Evolutionary conservation across 306 rosid genomes (phyloP), one percentile per base, ranked within the genome.

Genomic region (Ormosia semicastrata): DNA sequence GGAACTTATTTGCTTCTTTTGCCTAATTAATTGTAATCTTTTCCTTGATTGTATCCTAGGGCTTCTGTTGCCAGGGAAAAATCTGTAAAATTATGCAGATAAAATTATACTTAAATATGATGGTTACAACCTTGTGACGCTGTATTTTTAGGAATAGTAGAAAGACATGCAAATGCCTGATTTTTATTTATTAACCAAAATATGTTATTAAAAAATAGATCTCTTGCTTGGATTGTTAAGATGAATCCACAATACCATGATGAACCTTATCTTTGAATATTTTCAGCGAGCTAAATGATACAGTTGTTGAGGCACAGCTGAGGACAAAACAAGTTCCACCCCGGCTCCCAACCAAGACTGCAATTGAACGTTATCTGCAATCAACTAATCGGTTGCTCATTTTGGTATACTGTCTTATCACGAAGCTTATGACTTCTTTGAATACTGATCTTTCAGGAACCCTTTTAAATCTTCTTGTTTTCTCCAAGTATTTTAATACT

Each of bases 271-370:
- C 33, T 80, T 86, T 53, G 46, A 77, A 50, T 70, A 30, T 85
- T 57, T 86, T 71, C 91, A 95, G 99, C 54, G 98, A 95, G 71
- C 86, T 95, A 67, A 93, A 95, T 7, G 99, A 95, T 75, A 95
- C 99, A 53, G 98, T 92, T 54, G 85, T 88, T 37, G 91, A 88
- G 85, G 91, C 88, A 66, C 84, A 88, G 65, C 81, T 83, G 43
- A 81, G 91, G 79, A 86, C 85, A 50, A 78, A 84, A 75, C 88
- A 86, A 58, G 89, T 76, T 76, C 92, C 93, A 2, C 99, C 99
- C 1, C 30, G 1, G 6, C 95, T 95, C 78, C 96, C 96, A 75
- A 85, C 59, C 52, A 34, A 85, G 39, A 76, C 53, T 64, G 93
- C 98, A 34, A 86, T 93, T 78, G 81, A 86, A 37, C 77, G 86